Percentiles rank a stretch among this genome's conserved stretches.
These are phyloP conservation scores for Alternaria panax DNA, from an alignment of 2,329 filamentous ascomycete species.

Conservation along the genomic window DNA sequence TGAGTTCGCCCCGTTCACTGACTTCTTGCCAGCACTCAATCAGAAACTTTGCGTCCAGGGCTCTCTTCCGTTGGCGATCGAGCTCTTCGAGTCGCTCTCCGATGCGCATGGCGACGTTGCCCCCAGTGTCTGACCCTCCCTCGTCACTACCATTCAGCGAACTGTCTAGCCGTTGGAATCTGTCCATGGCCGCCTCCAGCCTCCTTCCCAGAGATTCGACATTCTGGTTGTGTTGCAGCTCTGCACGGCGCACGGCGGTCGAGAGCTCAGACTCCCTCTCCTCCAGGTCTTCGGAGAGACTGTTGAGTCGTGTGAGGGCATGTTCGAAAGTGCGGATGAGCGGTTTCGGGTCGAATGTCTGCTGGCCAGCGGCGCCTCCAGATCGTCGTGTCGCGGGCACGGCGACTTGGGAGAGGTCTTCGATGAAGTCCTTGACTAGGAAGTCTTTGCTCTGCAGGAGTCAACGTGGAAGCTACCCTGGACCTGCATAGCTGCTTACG, in stretches of 20 bases:
- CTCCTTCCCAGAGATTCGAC: slow-evolving; percentile 86
- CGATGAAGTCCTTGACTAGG: slow-evolving; percentile 97
- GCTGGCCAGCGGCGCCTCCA: slow-evolving; percentile 56
- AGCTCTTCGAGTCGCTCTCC: slow-evolving; percentile 93
- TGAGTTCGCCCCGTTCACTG: slow-evolving; percentile 84
- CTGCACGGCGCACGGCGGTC: slow-evolving; percentile 87
- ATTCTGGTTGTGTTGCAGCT: slow-evolving; percentile 90
- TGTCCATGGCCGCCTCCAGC: slow-evolving; percentile 88
- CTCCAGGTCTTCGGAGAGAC: slow-evolving; percentile 83
- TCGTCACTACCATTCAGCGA: slow-evolving; percentile 74
- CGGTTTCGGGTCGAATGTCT: slow-evolving; percentile 89
- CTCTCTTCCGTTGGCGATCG: slow-evolving; percentile 87
- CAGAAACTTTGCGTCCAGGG: slow-evolving; percentile 91
- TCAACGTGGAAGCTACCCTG: slow-evolving; percentile 15
- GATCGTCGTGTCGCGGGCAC: slow-evolving; percentile 83
- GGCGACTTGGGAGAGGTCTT: slow-evolving; percentile 85
- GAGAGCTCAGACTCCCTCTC: slow-evolving; percentile 89
- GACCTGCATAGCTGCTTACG: slow-evolving; percentile 29
- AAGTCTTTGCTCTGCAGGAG: slow-evolving; percentile 70
- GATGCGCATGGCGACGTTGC: slow-evolving; percentile 92
- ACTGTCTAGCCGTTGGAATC: slow-evolving; percentile 88
- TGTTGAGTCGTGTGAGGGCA: slow-evolving; percentile 72
- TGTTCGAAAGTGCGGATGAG: slow-evolving; percentile 93
- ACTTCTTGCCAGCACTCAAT: slow-evolving; percentile 98
- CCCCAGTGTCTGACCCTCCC: slow-evolving; percentile 66